Base-by-base conservation (phyloP, 2,329 filamentous ascomycete genomes). In the Fusarium austroafricanum region DNA sequence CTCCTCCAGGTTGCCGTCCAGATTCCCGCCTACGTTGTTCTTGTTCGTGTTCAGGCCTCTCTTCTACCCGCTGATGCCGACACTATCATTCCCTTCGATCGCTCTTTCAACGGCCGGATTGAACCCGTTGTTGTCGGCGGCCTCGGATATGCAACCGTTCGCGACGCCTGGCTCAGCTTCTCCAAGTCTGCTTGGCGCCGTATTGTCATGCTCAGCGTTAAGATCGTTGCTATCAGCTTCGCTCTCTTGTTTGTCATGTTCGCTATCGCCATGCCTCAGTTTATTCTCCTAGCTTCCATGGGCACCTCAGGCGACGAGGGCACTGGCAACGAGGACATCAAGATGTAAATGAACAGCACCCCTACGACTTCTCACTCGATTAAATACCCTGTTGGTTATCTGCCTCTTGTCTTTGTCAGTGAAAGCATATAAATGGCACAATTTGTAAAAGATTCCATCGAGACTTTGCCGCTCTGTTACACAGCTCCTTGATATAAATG, bases 61-160 rank as follows among this genome's bases (percentile, higher is more conserved):
- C 89, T 97, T 71, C 88, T 98, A 4, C 88, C 93, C 1, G 90
- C 93, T 61, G 89, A 92, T 18, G 87, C 94, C 70, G 91, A 96
- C 80, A 89, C 92, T 26, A 92, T 97, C 68, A 90, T 98, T 35
- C 90, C 93, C 31, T 97, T 98, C 74, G 95, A 98, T 83, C 92
- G 94, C 68, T 90, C 90, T 29, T 96, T 96, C 75, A 88, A 86
- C 67, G 92, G 92, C 71, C 91, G 89, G 76, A 87, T 95, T 28
- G 87, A 90, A 68, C 89, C 92, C n/a, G 86, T 87, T 61, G 85
- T 93, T 49, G 83, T 93, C n/a, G 90, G 88, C 61, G 92, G 91
- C 55, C 87, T 84, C 67, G 92, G 92, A 69, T 89, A 87, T 70
- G 84, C 92, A 65, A 87, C 90, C 39, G 86, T 95, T 74, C 77